Evolutionary conservation across 1,139 yeast species (phyloP).

Genomic region (Taiozyma sp.): DNA sequence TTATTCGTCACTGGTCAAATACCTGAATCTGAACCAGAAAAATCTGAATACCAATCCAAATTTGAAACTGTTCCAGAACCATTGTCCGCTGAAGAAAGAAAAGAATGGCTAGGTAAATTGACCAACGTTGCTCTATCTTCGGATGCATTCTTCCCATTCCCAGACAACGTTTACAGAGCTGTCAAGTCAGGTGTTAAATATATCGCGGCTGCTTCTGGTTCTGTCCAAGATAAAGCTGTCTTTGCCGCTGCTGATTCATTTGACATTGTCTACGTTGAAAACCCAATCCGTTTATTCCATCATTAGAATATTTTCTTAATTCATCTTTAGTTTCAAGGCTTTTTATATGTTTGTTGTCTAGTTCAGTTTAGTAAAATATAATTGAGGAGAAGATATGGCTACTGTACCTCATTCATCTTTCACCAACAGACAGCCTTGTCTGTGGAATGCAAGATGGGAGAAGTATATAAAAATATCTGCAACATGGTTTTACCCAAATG

Average conservation of each 20-base stretch:
- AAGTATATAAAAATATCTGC: conserved; percentile 45
- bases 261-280: conserved; percentile 85
- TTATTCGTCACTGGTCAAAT: conserved; percentile 86
- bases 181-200: conserved; percentile 93
- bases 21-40: conserved; percentile 90
- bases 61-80: conserved; percentile 81
- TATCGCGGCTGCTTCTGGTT: conserved; percentile 95
- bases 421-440: neutral
- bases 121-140: conserved; percentile 86
- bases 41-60: conserved; percentile 85
- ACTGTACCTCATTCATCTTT: neutral
- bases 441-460: neutral
- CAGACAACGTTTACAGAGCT: conserved; percentile 97
- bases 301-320: conserved; percentile 44
- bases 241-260: conserved; percentile 91
- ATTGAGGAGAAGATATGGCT: neutral
- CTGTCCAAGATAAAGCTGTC: conserved; percentile 96
- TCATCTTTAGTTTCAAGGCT: neutral
- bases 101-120: conserved; percentile 78
- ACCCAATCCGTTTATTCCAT: conserved; percentile 96
- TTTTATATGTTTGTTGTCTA: neutral
- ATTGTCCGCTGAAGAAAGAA: conserved; percentile 74
- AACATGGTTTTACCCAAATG: conserved; percentile 93
- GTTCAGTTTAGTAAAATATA: neutral
- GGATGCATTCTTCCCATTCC: conserved; percentile 99